A percentile compares a stretch with the other conserved stretches of the same genome.
These are phyloP conservation scores for Furcasterigmium sp. DNA, from an alignment of 2,329 filamentous ascomycete species.

Conservation along the genomic window DNA sequence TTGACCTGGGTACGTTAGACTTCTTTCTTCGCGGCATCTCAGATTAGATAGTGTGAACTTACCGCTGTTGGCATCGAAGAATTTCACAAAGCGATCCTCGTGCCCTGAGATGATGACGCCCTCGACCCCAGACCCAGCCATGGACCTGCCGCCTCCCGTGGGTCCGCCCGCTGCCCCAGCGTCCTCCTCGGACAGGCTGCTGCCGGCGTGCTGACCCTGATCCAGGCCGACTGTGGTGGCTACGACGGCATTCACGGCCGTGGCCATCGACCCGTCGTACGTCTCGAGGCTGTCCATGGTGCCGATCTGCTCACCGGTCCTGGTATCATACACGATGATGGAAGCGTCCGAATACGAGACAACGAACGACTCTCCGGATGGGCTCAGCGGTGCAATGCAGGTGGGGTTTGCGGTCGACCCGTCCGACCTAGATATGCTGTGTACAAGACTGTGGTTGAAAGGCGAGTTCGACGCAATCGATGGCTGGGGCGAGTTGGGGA, in stretches of 20 bases:
- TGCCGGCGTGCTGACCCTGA: constrained; percentile 53
- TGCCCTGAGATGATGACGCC: constrained; percentile 95
- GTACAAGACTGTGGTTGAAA: constrained; percentile 83
- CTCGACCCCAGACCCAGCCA: constrained; percentile 74
- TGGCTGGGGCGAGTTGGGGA: constrained; percentile 84
- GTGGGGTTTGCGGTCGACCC: constrained; percentile 71
- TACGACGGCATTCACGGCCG: constrained; percentile 86
- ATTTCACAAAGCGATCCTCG: constrained; percentile 91
- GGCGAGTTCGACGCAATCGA: constrained; percentile 79
- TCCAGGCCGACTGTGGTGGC: constrained; percentile 82
- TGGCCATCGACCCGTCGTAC: constrained; percentile 74
- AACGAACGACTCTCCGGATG: constrained; percentile 81
- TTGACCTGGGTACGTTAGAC: constrained; percentile 61
- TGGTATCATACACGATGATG: constrained; percentile 86
- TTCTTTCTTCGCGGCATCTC: background rate
- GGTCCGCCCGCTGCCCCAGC: constrained; percentile 67
- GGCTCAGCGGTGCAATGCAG: constrained; percentile 83
- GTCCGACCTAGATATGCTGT: constrained; percentile 71
- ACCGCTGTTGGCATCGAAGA: constrained; percentile 99
- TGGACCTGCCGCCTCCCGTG: constrained; percentile 61
- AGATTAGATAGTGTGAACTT: constrained; percentile 35
- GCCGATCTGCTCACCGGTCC: constrained; percentile 85
- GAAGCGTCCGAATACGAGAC: constrained; percentile 89
- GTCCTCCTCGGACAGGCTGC: constrained; percentile 68
- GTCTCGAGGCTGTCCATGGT: constrained; percentile 93